These are phyloP conservation scores for Syzygium oleosum DNA, from an alignment of 345 rosid species.

Conservation along the genomic window DNA sequence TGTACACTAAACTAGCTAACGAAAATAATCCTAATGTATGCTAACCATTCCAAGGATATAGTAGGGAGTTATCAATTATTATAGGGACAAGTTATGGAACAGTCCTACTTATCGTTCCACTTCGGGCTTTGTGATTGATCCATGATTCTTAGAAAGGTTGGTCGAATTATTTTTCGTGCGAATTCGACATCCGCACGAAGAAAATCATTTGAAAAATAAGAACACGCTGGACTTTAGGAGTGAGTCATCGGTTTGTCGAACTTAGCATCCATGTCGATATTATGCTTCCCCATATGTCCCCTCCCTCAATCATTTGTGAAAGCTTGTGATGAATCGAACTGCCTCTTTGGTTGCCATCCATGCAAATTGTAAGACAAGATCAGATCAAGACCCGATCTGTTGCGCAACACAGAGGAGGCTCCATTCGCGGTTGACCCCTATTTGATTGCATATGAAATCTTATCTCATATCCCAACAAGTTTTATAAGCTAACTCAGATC, in stretches of 20 bases:
- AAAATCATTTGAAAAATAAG: background rate
- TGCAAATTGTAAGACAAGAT: background rate
- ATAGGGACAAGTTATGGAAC: background rate
- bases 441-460: background rate
- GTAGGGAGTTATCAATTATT: background rate
- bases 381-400: background rate
- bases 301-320: background rate
- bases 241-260: background rate
- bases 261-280: background rate
- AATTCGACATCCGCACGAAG: background rate
- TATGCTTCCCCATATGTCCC: background rate
- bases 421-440: background rate
- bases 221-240: background rate
- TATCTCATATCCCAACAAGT: background rate
- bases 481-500: background rate
- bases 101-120: background rate
- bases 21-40: background rate
- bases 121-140: background rate
- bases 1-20: background rate
- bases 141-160: background rate
- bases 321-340: background rate
- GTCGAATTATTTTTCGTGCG: background rate
- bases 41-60: background rate
- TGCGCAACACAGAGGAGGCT: background rate
- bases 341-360: background rate